Evolutionary conservation across 2,329 filamentous ascomycete species (phyloP).

Genomic region (Fusarium sp.): DNA sequence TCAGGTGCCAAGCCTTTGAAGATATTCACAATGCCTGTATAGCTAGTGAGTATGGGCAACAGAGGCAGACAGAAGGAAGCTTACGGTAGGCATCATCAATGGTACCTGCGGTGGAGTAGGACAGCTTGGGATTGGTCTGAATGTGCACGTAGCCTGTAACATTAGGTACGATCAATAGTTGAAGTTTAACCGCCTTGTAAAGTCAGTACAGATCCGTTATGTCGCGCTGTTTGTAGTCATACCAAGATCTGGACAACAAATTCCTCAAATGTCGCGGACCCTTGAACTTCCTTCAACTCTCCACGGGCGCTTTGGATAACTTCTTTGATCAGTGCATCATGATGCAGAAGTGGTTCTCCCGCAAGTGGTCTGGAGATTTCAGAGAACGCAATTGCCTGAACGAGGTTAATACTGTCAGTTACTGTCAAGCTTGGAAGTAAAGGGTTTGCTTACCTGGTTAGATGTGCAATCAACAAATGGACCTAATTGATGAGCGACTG

Average conservation of each 20-base stretch:
- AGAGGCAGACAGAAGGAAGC: neutral
- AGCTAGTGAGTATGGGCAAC: neutral
- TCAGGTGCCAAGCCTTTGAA: constrained; percentile 40
- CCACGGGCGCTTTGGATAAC: constrained; percentile 44
- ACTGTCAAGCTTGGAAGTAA: neutral
- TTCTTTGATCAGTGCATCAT: constrained; percentile 48
- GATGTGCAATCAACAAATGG: constrained; percentile 55
- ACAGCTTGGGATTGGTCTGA: constrained; percentile 70
- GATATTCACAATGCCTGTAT: constrained; percentile 60
- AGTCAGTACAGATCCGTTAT: neutral
- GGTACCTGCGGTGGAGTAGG: constrained; percentile 63
- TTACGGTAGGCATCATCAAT: constrained; percentile 64
- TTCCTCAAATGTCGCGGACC: constrained; percentile 53
- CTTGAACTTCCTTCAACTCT: constrained; percentile 35
- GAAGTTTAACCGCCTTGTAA: constrained; percentile 66
- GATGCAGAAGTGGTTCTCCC: constrained; percentile 40
- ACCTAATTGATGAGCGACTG: constrained; percentile 50
- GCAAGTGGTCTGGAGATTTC: constrained; percentile 47
- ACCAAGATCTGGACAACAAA: constrained; percentile 69
- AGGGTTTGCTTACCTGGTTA: constrained; percentile 46
- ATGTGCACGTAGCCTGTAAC: constrained; percentile 67
- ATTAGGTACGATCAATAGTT: constrained; percentile 62
- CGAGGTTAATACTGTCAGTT: neutral
- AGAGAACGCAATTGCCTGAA: constrained; percentile 51
- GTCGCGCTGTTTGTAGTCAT: constrained; percentile 5